Percentiles rank a stretch among this genome's conserved stretches.
Conservation (phyloP, 2,329 filamentous ascomycete species). For the Epichloe sibirici region DNA sequence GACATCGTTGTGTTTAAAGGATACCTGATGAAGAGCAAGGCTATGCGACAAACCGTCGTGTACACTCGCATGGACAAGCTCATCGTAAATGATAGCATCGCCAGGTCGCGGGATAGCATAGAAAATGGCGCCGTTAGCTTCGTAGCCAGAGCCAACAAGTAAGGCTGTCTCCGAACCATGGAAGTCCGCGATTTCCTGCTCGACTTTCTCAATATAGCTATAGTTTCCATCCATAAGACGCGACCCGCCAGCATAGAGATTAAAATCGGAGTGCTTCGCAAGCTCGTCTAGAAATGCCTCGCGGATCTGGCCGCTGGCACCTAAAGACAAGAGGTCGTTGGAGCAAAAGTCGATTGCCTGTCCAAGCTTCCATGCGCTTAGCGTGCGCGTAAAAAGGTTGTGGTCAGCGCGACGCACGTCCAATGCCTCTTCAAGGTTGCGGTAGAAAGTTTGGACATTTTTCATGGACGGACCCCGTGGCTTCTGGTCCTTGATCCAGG, state of each 20-base stretch:
- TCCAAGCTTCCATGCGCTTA: conserved; percentile 1
- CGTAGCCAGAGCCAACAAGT: conserved; percentile 47
- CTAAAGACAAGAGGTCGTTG: conserved; percentile 53
- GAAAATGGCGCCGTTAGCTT: conserved; percentile 40
- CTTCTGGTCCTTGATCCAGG: neutral
- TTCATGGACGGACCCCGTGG: neutral
- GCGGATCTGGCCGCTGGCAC: conserved; percentile 32
- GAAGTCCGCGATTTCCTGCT: conserved; percentile 46
- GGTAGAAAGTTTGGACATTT: neutral
- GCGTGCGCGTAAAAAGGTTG: conserved; percentile 15
- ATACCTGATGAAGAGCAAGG: conserved; percentile 31
- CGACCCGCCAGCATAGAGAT: conserved; percentile 39
- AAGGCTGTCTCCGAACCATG: conserved; percentile 43
- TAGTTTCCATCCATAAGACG: conserved; percentile 56
- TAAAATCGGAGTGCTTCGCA: conserved; percentile 19
- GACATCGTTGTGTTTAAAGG: conserved; percentile 34
- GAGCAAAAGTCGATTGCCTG: conserved; percentile 44
- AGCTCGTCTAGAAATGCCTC: conserved; percentile 32
- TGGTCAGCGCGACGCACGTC: conserved; percentile 15
- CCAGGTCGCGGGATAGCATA: conserved; percentile 36
- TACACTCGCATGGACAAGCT: conserved; percentile 53
- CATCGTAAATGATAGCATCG: conserved; percentile 50
- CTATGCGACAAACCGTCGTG: conserved; percentile 52
- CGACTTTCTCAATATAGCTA: conserved; percentile 34
- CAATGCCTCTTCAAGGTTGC: conserved; percentile 21